These are phyloP conservation scores for Termitomyces heimii DNA, from an alignment of 768 basidiomycete genomes.

Conservation along the genomic window DNA sequence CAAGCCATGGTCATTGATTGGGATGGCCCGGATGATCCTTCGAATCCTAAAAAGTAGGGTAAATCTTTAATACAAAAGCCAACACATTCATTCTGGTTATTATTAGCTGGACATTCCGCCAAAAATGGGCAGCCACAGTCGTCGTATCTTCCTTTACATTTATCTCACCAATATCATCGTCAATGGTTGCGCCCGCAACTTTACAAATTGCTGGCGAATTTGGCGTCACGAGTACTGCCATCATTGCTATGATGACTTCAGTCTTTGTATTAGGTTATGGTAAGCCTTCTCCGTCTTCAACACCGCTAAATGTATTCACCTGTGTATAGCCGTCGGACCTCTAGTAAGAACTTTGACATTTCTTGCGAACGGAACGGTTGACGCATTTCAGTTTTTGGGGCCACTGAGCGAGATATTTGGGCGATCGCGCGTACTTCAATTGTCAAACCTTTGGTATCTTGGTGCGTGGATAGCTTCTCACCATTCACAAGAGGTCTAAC, in stretches of 20 bases:
- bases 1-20: constrained; percentile 43
- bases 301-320: background rate
- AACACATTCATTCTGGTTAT: background rate
- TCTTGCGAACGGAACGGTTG: background rate
- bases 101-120: constrained; percentile 46
- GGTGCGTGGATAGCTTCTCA: constrained; percentile 28
- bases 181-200: constrained; percentile 68
- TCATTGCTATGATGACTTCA: constrained; percentile 54
- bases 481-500: background rate
- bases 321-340: constrained; percentile 42
- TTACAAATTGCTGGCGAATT: constrained; percentile 46
- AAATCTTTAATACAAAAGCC: background rate
- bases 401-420: constrained; percentile 73
- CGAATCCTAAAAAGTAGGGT: constrained; percentile 52
- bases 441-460: constrained; percentile 61
- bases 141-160: constrained; percentile 66
- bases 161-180: constrained; percentile 63
- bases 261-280: constrained; percentile 52
- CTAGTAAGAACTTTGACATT: constrained; percentile 24
- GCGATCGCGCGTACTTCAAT: constrained; percentile 53
- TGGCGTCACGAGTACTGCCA: constrained; percentile 40
- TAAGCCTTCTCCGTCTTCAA: constrained; percentile 19
- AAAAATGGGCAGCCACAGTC: constrained; percentile 62
- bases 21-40: constrained; percentile 56
- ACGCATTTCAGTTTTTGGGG: constrained; percentile 33